Percentiles rank a stretch among this genome's conserved stretches.
These are phyloP conservation scores for Paramecium pentaurelia DNA, from an alignment of 73 alveolate species.

Conservation along the genomic window DNA sequence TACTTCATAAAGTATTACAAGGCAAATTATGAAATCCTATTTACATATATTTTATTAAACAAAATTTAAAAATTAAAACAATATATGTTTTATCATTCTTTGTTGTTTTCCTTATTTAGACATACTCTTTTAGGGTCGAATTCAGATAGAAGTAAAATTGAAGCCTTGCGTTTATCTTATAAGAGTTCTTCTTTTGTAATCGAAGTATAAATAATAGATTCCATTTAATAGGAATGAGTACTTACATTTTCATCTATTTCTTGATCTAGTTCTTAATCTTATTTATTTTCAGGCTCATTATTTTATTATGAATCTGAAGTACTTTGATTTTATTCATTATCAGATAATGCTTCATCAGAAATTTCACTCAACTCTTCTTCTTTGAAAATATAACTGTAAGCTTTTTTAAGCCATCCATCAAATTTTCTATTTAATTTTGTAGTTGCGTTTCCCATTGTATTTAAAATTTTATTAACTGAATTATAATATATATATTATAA, in stretches of 20 bases:
- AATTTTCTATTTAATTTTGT: background rate
- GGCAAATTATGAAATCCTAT: background rate
- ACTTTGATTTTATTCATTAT: background rate
- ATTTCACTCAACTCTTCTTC: background rate
- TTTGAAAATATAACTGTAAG: background rate
- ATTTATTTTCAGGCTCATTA: background rate
- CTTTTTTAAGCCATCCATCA: background rate
- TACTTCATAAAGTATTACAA: background rate
- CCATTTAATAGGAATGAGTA: background rate
- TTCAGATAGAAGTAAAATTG: background rate
- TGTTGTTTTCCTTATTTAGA: background rate
- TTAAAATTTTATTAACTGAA: background rate
- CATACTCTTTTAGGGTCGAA: background rate
- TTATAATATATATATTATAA: background rate
- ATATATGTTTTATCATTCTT: background rate
- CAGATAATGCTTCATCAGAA: background rate
- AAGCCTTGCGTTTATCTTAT: background rate
- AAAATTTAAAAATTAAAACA: background rate
- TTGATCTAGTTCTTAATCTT: background rate
- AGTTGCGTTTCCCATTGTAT: conserved; percentile 7
- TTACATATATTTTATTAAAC: background rate
- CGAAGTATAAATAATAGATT: background rate
- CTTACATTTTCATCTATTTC: background rate
- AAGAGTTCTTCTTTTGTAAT: conserved; percentile 1
- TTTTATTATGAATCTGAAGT: background rate